Conservation (phyloP, 208 protist genomes). For the Naegleria fowleri region DNA sequence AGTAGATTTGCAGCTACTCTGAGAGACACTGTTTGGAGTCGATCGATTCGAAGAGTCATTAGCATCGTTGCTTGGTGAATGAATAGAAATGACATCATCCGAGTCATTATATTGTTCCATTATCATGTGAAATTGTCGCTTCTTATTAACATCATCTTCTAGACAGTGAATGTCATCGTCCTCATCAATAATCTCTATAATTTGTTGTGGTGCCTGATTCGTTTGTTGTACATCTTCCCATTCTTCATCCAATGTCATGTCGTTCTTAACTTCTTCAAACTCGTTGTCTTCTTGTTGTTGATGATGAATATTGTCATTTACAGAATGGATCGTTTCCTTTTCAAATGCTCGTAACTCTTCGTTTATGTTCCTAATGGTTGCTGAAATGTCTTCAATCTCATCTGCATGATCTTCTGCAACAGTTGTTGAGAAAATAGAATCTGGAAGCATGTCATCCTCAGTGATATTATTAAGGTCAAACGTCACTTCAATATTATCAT, state of each 20-base stretch:
- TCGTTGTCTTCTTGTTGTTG: not conserved
- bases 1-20: too few species aligned
- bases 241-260: not conserved
- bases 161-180: not conserved
- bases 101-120: not conserved
- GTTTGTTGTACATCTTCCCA: too few species aligned
- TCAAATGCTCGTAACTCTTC: not conserved
- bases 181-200: not conserved
- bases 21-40: too few species aligned
- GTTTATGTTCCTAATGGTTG: not conserved
- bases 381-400: not conserved
- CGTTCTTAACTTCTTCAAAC: not conserved
- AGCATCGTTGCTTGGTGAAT: not conserved
- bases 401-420: not conserved
- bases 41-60: too few species aligned
- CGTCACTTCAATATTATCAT: not conserved
- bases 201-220: not conserved
- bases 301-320: not conserved
- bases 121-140: not conserved
- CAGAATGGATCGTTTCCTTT: not conserved
- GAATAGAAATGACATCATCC: not conserved
- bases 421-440: constrained; percentile 4
- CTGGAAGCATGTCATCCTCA: not conserved
- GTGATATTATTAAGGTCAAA: not conserved
- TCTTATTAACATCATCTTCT: not conserved